Evolutionary conservation across 139 green algal species (phyloP), one percentile per base, ranked within the genome.

Genomic region (Micractinium conductrix): DNA sequence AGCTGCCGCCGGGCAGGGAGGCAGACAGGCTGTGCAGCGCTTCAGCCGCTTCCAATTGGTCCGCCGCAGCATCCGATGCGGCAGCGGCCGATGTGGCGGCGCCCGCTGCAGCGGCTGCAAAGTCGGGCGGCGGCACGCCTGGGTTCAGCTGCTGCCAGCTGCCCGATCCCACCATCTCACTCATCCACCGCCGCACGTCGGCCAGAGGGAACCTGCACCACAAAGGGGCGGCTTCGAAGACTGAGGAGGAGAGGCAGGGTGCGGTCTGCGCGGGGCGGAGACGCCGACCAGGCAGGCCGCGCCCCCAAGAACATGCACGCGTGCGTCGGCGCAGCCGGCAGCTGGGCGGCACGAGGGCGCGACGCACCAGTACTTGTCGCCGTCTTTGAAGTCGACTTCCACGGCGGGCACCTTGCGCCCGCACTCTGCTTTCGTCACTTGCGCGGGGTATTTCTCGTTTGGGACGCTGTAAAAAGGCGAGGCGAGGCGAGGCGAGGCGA

Each of bases 381-480:
- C 6, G 40, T 87, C 83, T 17, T 87, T 12, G 30, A 87, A 87
- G 26, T 74, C 48, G 55, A 87, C 72, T 67, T 84, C 83, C 35
- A 84, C 60, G 0, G 83, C 43, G 0, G 69, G 67, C 40, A 71
- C 44, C 38, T 71, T 73, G 37, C 80, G 80, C 69, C 55, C n/a
- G 4, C 16, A 17, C 53, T 85, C 80, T 7, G 10, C 35, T 53
- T 85, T 85, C 37, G 38, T 80, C 16, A 85, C 70, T 0, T 9
- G 42, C 3, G 69, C 80, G 4, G 55, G 24, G 50, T 67, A 85
- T n/a, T n/a, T n/a, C n/a, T n/a, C n/a, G n/a, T n/a, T n/a, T n/a
- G n/a, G n/a, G n/a, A n/a, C n/a, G n/a, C n/a, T n/a, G n/a, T n/a
- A n/a, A n/a, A n/a, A n/a, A n/a, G n/a, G n/a, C n/a, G n/a, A n/a